Percentiles rank a stretch among this genome's conserved stretches.
Evolutionary conservation across 2,329 filamentous ascomycete species (phyloP).

Genomic region (Pseudocercospora eumusae): DNA sequence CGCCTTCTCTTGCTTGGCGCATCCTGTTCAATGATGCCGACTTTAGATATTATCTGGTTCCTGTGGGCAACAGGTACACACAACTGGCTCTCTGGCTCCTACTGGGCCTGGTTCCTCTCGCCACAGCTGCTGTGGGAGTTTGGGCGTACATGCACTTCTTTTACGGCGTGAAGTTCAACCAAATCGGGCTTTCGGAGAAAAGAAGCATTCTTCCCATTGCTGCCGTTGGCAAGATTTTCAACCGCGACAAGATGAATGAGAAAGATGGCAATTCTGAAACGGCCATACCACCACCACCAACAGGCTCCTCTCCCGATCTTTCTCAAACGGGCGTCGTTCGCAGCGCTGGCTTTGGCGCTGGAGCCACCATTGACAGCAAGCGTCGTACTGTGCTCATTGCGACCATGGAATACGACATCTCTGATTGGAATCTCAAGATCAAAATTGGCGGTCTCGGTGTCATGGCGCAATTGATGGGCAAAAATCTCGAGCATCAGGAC

Average conservation of each 20-base stretch:
- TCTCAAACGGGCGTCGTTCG: slow-evolving; percentile 29
- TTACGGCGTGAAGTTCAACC: slow-evolving; percentile 65
- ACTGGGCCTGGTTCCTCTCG: slow-evolving; percentile 56
- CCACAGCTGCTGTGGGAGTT: slow-evolving; percentile 53
- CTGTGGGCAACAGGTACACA: slow-evolving; percentile 55
- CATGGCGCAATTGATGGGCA: slow-evolving; percentile 68
- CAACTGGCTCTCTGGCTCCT: slow-evolving; percentile 60
- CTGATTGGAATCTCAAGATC: slow-evolving; percentile 69
- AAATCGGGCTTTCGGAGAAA: slow-evolving; percentile 57
- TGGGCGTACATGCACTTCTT: slow-evolving; percentile 63
- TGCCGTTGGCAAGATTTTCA: slow-evolving; percentile 29
- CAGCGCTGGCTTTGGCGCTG: slow-evolving; percentile 28
- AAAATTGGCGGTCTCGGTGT: slow-evolving; percentile 69
- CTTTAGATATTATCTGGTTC: slow-evolving; percentile 54
- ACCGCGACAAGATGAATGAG: slow-evolving; percentile 31
- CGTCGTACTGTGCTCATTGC: slow-evolving; percentile 64
- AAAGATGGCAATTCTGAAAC: slow-evolving; percentile 26
- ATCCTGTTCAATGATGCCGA: slow-evolving; percentile 59
- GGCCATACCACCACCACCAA: slow-evolving; percentile 17
- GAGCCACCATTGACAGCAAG: slow-evolving; percentile 32
- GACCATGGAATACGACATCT: slow-evolving; percentile 72
- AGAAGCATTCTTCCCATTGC: slow-evolving; percentile 40
- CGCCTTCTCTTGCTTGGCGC: slow-evolving; percentile 58
- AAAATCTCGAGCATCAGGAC: slow-evolving; percentile 62
- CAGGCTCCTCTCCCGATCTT: slow-evolving; percentile 21